Evolutionary conservation across 2,329 filamentous ascomycete species (phyloP), one percentile per base, ranked within the genome.

Genomic region (Geoglossum cookeanum): DNA sequence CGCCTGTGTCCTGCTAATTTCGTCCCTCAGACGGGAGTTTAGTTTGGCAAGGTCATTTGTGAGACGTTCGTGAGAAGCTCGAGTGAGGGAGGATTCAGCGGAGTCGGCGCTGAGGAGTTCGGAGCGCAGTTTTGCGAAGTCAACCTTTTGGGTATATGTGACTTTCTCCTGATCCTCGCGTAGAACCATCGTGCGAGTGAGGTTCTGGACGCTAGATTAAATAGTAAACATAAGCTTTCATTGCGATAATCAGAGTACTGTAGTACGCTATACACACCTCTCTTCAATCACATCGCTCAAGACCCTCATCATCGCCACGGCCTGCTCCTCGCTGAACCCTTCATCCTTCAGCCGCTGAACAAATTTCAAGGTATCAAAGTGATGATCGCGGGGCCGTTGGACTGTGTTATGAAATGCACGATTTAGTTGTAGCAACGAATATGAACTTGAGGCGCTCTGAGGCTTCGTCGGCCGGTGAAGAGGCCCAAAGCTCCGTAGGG

Each of bases 361-460:
- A 68, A 98, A 95, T 72, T 95, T 96, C 60, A 98, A 79, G 0
- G 92, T 98, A 71, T 98, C 92, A 68, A 98, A 98, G 70, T 98
- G 90, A 70, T 98, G 92, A 65, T 96, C 90, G 62, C 85, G 80
- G 56, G 69, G 68, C 55, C 73, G 77, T 42, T 71, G 65, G 1
- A 79, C 68, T 0, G 87, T 84, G 39, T 81, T 78, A 68, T 89
- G 85, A 68, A 96, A 91, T 4, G 22, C 29, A 47, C 54, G 54
- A 3, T n/a, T 30, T 3, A 33, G 27, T 33, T 30, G 15, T 17
- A 29, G 29, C 7, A 3, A 13, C 33, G 48, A 30, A 8, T 13
- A 13, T 13, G n/a, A n/a, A 4, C 4, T 44, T n/a, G 39, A n/a
- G 9, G n/a, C 8, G 15, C 3, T 44, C n/a, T 15, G 39, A 13